These are phyloP conservation scores for Sporothrix humicola DNA, from an alignment of 2,329 filamentous ascomycete genomes.

Conservation along the genomic window DNA sequence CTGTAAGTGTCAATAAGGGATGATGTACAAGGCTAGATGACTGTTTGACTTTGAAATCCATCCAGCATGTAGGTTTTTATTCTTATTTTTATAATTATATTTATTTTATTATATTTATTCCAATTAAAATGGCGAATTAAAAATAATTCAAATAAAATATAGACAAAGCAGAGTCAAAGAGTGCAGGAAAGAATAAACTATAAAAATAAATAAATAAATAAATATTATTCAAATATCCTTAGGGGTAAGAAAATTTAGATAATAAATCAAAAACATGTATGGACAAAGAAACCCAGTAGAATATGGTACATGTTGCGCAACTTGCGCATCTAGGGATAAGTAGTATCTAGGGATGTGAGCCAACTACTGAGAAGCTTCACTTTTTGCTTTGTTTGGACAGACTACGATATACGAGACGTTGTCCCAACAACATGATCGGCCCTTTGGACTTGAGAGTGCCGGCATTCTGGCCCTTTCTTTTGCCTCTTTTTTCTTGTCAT, in stretches of 20 bases:
- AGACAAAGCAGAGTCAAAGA: background rate
- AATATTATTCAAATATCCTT: background rate
- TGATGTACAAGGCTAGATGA: too few species aligned
- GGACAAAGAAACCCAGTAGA: background rate
- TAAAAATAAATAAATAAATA: background rate
- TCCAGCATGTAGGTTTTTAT: too few species aligned
- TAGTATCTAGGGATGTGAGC: background rate
- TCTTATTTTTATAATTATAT: too few species aligned
- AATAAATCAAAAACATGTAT: background rate
- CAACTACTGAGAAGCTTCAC: conserved; percentile 10
- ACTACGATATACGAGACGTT: background rate
- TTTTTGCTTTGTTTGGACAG: background rate
- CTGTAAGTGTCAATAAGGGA: too few species aligned
- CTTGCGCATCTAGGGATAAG: background rate
- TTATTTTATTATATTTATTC: too few species aligned
- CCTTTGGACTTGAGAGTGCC: background rate
- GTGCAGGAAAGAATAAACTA: background rate
- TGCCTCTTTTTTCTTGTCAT: too few species aligned
- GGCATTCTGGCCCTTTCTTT: too few species aligned
- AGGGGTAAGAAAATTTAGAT: background rate
- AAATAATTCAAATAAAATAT: background rate
- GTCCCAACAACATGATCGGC: background rate
- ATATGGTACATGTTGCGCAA: background rate
- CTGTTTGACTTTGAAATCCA: background rate
- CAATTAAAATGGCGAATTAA: too few species aligned